Conservation (phyloP, 371 early-diverging fungal genomes). For the Mucor piriformis region DNA sequence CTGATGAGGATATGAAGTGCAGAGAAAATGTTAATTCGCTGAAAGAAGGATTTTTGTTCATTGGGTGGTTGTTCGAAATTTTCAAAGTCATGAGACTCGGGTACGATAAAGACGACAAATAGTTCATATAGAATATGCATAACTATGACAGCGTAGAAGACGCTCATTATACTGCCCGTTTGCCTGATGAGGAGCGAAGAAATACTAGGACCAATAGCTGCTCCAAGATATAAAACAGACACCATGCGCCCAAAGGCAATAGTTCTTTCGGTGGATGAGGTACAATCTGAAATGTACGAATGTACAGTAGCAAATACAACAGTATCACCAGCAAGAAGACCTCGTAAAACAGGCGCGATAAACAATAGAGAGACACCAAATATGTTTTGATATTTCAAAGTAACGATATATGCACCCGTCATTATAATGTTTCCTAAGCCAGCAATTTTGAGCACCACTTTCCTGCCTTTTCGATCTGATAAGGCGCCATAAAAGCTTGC, state of each 20-base stretch:
- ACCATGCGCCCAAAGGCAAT: constrained; percentile 37
- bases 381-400: constrained; percentile 23
- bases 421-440: constrained; percentile 28
- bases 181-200: constrained; percentile 15
- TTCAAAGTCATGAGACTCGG: constrained; percentile 46
- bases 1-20: constrained; percentile 32
- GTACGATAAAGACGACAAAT: constrained; percentile 35
- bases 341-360: constrained; percentile 39
- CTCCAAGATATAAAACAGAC: constrained; percentile 30
- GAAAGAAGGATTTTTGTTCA: constrained; percentile 6
- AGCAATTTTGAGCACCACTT: constrained; percentile 25
- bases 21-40: constrained; percentile 42
- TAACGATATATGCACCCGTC: constrained; percentile 23
- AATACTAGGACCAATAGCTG: constrained; percentile 30
- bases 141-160: constrained; percentile 42
- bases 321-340: constrained; percentile 44
- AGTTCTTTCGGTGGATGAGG: constrained; percentile 30
- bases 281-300: constrained; percentile 51
- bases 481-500: constrained; percentile 44
- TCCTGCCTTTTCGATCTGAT: constrained; percentile 49
- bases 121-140: constrained; percentile 22
- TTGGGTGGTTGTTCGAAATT: neutral
- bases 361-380: constrained; percentile 40
- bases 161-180: constrained; percentile 26
- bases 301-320: constrained; percentile 37